Evolutionary conservation across 345 rosid genomes (phyloP).

Genomic region (Eucalyptus tenuipes): DNA sequence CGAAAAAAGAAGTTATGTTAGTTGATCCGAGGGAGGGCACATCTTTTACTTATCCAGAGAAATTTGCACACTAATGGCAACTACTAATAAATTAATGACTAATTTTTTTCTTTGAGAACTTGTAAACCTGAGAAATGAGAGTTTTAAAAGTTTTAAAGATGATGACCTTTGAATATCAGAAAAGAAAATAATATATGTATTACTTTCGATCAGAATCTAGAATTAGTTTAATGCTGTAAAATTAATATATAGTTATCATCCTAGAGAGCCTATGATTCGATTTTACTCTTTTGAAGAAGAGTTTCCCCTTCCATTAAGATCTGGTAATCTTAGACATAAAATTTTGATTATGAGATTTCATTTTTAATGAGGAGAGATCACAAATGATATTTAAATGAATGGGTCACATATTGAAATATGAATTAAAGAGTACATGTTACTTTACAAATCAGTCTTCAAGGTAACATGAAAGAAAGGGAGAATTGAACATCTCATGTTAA

Average conservation of each 20-base stretch:
- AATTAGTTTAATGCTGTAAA: neutral
- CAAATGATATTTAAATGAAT: neutral
- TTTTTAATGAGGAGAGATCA: neutral
- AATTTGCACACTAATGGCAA: neutral
- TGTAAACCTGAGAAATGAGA: neutral
- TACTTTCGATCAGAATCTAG: accelerated
- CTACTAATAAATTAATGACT: neutral
- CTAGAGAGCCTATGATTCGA: too few relatives aligned
- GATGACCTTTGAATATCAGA: neutral
- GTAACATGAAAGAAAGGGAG: neutral
- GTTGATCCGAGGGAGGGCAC: neutral
- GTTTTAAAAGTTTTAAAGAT: too few relatives aligned
- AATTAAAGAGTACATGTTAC: neutral
- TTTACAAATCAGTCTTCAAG: neutral
- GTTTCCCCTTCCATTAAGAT: neutral
- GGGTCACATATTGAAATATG: neutral
- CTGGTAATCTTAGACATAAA: neutral
- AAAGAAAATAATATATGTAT: too few relatives aligned
- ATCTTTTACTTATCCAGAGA: neutral
- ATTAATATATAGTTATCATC: too few relatives aligned
- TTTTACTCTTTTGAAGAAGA: neutral
- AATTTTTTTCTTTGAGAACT: too few relatives aligned
- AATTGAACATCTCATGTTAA: neutral
- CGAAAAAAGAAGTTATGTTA: neutral
- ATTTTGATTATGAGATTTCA: neutral